Percentiles rank a stretch among this genome's conserved stretches.
phyloP scores from a whole-genome alignment of 495 filamentous ascomycete species.

The Podospora pseudoanserina region DNA sequence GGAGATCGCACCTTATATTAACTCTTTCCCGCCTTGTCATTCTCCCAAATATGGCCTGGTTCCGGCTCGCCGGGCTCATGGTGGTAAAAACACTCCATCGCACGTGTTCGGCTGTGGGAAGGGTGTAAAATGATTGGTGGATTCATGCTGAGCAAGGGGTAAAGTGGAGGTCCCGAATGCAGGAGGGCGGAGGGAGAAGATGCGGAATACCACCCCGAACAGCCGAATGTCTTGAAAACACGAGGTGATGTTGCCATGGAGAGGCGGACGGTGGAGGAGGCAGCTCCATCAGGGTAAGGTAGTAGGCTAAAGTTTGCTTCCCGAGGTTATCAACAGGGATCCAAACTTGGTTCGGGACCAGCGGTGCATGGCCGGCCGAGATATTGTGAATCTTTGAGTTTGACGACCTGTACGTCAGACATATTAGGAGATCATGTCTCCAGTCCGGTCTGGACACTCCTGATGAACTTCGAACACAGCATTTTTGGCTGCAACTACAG shows the following conservation, averaged over 20 bases:
- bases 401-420: no score
- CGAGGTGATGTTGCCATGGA: not conserved
- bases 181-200: constrained; percentile 33
- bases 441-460: no score
- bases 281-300: not conserved
- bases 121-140: constrained; percentile 33
- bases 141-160: constrained; percentile 11
- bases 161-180: constrained; percentile 22
- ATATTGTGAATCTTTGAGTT: no score
- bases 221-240: constrained; percentile 18
- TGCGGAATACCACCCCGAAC: constrained; percentile 30
- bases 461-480: no score
- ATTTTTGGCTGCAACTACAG: no score
- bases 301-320: constrained; percentile 2
- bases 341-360: not conserved
- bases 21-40: not conserved
- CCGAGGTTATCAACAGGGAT: not conserved
- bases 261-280: not conserved
- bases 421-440: no score
- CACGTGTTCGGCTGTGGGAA: not conserved
- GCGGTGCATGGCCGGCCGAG: not conserved
- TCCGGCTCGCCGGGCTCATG: constrained; percentile 16
- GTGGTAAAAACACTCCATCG: constrained; percentile 9
- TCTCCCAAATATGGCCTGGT: constrained; percentile 2
- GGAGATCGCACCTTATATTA: constrained; percentile 1